Percentiles rank a stretch among this genome's conserved stretches.
These are phyloP conservation scores for Guadua angustifolia DNA, from an alignment of 176 grass and related monocot species.

Conservation along the genomic window DNA sequence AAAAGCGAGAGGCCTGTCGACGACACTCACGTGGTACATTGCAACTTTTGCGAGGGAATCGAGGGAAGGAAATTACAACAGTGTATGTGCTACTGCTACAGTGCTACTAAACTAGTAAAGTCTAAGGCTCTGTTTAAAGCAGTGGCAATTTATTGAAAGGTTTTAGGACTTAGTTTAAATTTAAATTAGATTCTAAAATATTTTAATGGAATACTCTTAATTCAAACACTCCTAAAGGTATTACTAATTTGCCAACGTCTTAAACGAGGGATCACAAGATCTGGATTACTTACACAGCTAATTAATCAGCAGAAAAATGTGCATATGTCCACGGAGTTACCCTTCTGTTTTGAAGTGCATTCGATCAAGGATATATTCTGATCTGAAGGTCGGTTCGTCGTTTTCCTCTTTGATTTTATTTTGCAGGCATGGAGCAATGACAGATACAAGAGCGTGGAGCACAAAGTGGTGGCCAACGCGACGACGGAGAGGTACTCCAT, in stretches of 20 bases:
- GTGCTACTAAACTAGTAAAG: too few species aligned
- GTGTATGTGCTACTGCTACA: neutral
- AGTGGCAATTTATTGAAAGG: too few species aligned
- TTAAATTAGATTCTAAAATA: too few species aligned
- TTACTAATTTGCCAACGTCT: neutral
- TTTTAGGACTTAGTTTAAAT: too few species aligned
- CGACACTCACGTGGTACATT: conserved; percentile 33
- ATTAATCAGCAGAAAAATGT: neutral
- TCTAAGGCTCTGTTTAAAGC: too few species aligned
- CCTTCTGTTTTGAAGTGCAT: neutral
- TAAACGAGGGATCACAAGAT: neutral
- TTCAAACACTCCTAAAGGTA: neutral
- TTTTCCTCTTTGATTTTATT: neutral
- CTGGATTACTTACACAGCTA: neutral
- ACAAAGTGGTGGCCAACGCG: conserved; percentile 67
- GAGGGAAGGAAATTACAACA: neutral
- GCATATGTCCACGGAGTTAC: neutral
- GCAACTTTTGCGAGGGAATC: conserved; percentile 38
- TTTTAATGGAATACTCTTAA: too few species aligned
- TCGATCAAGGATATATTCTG: neutral
- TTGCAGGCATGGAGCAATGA: conserved; percentile 95
- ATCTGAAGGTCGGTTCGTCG: neutral
- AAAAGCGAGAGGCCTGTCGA: conserved; percentile 31
- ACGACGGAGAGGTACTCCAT: conserved; percentile 75
- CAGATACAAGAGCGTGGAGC: conserved; percentile 88